Evolutionary conservation across 345 rosid species (phyloP).

Genomic region (Trapa bicornis): DNA sequence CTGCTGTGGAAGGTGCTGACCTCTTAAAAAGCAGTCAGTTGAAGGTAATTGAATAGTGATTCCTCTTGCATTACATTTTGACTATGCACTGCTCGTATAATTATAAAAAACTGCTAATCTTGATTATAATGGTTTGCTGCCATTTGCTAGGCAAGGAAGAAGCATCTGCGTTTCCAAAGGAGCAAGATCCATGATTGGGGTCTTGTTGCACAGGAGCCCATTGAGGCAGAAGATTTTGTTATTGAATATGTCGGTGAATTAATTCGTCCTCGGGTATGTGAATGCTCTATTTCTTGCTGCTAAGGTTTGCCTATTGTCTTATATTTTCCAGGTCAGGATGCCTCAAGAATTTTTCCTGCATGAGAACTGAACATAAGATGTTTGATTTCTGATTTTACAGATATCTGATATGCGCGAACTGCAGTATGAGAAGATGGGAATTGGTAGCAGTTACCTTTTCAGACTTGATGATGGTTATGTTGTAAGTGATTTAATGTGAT

Average conservation of each 20-base stretch:
- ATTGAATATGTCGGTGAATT: constrained; percentile 97
- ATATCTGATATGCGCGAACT: constrained; percentile 93
- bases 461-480: constrained; percentile 97
- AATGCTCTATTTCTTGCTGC: background rate
- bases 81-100: background rate
- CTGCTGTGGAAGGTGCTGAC: constrained; percentile 96
- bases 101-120: background rate
- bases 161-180: constrained; percentile 73
- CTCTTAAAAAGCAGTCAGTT: constrained; percentile 82
- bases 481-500: constrained; percentile 33
- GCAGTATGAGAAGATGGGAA: constrained; percentile 97
- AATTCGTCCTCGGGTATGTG: constrained; percentile 69
- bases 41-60: constrained; percentile 35
- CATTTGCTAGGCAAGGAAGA: constrained; percentile 73
- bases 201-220: constrained; percentile 83
- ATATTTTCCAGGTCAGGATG: background rate
- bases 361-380: background rate
- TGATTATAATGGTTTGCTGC: background rate
- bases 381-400: constrained; percentile 21
- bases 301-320: constrained; percentile 3
- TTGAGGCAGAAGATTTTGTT: constrained; percentile 95
- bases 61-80: background rate
- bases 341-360: constrained; percentile 5
- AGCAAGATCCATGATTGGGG: constrained; percentile 99
- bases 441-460: constrained; percentile 98